phyloP scores from a whole-genome alignment of 2,329 filamentous ascomycete species.

The Colletotrichum tropicale region DNA sequence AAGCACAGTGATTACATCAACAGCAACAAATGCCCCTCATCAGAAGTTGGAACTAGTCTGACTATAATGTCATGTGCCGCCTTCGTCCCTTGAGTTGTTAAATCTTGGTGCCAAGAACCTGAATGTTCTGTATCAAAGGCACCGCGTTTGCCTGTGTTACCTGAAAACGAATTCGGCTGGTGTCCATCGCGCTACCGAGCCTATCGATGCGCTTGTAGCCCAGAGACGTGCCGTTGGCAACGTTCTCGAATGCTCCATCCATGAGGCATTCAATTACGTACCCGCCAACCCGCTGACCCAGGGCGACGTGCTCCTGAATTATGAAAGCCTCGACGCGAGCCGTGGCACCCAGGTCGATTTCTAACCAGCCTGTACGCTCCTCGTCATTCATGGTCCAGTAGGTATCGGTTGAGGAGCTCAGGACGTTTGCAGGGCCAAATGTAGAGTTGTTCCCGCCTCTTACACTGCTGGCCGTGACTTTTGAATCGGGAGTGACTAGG shows the following conservation, averaged over 20 bases:
- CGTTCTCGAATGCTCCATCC: not conserved
- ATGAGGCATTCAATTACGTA: accelerated
- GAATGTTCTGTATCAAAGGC: accelerated
- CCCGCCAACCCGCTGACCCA: not conserved
- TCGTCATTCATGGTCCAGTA: not conserved
- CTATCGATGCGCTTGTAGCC: not conserved
- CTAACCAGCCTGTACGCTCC: not conserved
- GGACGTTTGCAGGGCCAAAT: not conserved
- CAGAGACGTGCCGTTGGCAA: not conserved
- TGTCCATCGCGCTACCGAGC: not conserved
- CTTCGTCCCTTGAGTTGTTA: too few species aligned
- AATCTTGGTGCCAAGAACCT: not conserved
- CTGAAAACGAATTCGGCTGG: not conserved
- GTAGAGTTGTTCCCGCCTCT: not conserved
- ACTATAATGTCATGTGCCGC: too few species aligned
- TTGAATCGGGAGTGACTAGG: not conserved
- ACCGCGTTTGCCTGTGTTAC: not conserved
- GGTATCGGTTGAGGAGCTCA: not conserved
- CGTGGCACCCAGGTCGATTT: not conserved
- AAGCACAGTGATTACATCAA: too few species aligned
- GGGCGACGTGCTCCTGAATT: accelerated
- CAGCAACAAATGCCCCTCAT: too few species aligned
- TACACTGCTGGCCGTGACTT: not conserved
- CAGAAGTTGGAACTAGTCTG: too few species aligned
- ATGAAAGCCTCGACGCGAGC: not conserved